These are phyloP conservation scores for Spathaspora passalidarum DNA, from an alignment of 805 yeast species.

Conservation along the genomic window DNA sequence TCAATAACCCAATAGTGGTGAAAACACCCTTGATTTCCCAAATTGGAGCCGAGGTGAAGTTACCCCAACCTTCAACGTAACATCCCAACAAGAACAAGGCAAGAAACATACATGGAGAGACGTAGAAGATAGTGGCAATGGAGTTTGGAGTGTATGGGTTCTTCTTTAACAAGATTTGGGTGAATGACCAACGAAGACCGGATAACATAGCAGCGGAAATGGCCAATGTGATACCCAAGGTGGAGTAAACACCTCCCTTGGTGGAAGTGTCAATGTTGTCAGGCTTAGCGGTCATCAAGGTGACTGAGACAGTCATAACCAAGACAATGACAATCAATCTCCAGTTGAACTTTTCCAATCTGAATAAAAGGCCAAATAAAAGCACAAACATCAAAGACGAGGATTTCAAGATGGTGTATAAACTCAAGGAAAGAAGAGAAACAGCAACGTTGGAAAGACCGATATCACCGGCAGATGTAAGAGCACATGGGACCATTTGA, in stretches of 20 bases:
- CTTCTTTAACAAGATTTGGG: conserved; percentile 72
- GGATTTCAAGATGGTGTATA: conserved; percentile 92
- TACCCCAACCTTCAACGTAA: conserved; percentile 62
- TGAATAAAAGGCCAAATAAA: conserved; percentile 79
- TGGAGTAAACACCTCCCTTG: conserved; percentile 14
- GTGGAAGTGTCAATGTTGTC: conserved; percentile 14
- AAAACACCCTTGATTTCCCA: conserved; percentile 64
- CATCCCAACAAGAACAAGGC: conserved; percentile 61
- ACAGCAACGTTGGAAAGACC: conserved; percentile 88
- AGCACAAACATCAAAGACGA: conserved; percentile 85
- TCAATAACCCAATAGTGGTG: conserved; percentile 53
- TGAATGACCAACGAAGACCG: conserved; percentile 93
- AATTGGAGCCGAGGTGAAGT: conserved; percentile 51
- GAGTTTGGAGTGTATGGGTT: conserved; percentile 65
- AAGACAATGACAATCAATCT: conserved; percentile 65
- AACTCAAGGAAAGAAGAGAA: conserved; percentile 71
- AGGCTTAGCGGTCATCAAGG: conserved; percentile 70
- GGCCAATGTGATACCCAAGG: conserved; percentile 70
- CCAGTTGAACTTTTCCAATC: conserved; percentile 70
- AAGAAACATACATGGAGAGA: conserved; percentile 81
- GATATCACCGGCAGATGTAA: conserved; percentile 90
- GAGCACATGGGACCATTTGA: conserved; percentile 76
- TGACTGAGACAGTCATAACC: conserved; percentile 80
- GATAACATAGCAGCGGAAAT: conserved; percentile 75
- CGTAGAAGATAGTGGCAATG: conserved; percentile 73